Evolutionary conservation across 768 basidiomycete species (phyloP), one percentile per base, ranked within the genome.

Genomic region (Dacryopinax spathularia): DNA sequence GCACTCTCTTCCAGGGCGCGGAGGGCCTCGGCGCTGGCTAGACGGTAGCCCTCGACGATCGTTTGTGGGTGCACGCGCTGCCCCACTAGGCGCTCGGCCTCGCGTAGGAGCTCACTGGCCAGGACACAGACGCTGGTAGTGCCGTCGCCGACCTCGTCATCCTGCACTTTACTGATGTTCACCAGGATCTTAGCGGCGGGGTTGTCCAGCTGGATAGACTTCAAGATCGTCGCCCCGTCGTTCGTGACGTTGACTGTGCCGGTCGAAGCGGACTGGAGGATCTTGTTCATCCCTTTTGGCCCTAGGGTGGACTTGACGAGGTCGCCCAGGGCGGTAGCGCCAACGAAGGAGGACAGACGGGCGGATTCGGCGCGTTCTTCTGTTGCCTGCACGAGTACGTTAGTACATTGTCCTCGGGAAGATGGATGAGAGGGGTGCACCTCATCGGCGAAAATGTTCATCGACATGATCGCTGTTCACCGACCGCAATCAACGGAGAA

Each of bases 281-380:
- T 98, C 79, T 98, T 98, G 85, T 97, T 98, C 95, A 98, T 99
- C 63, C 96, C 96, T 75, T 99, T 98, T 25, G 96, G 96, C 9
- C 96, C 96, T 1, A 99, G 82, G 7, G 96, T 99, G 0, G 93
- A 95, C 77, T 98, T 98, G 71, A 99, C 95, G 68, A 99, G 85
- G 78, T 99, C 96, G 41, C 96, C 96, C 34, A 99, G 81, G 0
- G 96, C 96, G 69, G 96, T 84, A 5, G 96, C 95, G 34, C 96
- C 96, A 62, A 99, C 90, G 75, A 99, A 99, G 2, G 92, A 95
- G 2, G 93, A 93, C 68, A 99, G 86, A 75, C 95, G 91, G 73
- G 95, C 95, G 81, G 93, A 91, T 78, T 97, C 94, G 20, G 92
- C 93, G 73, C 92, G 89, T 77, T 98, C 95, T 77, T 98, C 77